phyloP scores from a whole-genome alignment of 805 yeast genomes.

The Millerago galiae region DNA sequence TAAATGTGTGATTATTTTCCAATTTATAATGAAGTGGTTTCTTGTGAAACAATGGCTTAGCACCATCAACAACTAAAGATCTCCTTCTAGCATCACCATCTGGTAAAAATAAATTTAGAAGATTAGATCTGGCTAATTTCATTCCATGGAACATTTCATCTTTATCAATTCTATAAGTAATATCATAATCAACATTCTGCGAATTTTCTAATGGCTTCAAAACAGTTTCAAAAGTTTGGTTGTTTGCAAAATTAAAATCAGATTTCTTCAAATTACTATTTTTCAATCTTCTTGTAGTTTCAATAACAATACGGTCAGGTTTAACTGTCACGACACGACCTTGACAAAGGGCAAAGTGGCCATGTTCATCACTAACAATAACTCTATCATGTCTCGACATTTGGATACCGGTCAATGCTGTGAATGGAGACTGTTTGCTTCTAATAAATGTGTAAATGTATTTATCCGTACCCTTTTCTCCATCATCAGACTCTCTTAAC shows the following conservation, averaged over 20 bases:
- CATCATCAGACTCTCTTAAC: conserved; percentile 27
- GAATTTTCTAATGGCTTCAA: conserved; percentile 22
- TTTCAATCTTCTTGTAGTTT: conserved; percentile 48
- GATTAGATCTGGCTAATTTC: conserved; percentile 68
- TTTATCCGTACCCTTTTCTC: conserved; percentile 17
- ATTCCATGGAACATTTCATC: conserved; percentile 74
- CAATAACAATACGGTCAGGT: conserved; percentile 37
- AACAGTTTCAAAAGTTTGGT: conserved; percentile 49
- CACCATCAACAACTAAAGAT: conserved; percentile 28
- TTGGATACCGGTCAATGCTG: conserved; percentile 35
- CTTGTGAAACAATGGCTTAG: conserved; percentile 23
- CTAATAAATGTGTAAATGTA: conserved; percentile 47
- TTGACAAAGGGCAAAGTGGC: conserved; percentile 66
- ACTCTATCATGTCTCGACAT: conserved; percentile 55
- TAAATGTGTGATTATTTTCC: conserved; percentile 33
- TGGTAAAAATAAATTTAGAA: conserved; percentile 57
- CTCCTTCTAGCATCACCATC: conserved; percentile 32
- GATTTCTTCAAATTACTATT: conserved; percentile 26
- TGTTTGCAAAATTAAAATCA: conserved; percentile 35
- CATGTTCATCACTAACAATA: conserved; percentile 71
- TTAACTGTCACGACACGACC: conserved; percentile 49
- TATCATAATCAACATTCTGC: conserved; percentile 6
- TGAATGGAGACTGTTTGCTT: conserved; percentile 9
- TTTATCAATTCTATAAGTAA: conserved; percentile 63
- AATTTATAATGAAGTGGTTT: conserved; percentile 20